These are phyloP conservation scores for Allium fistulosum DNA, from an alignment of 106 monocot species.

Conservation along the genomic window DNA sequence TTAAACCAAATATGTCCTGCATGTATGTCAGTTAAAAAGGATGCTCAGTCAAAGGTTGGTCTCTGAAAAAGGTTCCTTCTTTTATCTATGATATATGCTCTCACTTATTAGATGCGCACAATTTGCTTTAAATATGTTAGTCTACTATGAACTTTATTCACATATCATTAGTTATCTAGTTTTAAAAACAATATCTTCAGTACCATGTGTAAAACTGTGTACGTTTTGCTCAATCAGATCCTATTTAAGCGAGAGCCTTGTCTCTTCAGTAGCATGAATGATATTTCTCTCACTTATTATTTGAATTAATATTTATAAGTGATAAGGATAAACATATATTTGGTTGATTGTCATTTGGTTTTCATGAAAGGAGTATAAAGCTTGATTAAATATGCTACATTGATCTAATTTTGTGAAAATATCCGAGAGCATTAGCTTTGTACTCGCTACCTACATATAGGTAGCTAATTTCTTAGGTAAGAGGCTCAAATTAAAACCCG, in stretches of 20 bases:
- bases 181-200: background rate
- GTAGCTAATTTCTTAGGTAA: no score
- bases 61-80: conserved; percentile 22
- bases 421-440: no score
- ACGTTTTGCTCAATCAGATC: background rate
- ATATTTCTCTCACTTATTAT: no score
- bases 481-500: no score
- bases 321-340: no score
- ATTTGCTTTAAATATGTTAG: background rate
- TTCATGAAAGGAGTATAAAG: no score
- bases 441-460: no score
- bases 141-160: background rate
- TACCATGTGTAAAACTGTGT: background rate
- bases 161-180: background rate
- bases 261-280: background rate
- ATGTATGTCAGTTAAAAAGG: conserved; percentile 42
- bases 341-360: no score
- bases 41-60: conserved; percentile 11
- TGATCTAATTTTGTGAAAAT: no score
- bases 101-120: background rate
- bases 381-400: no score
- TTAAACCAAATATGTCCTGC: conserved; percentile 84
- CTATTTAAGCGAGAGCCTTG: background rate
- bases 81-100: background rate
- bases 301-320: no score